Evolutionary conservation across 2,329 filamentous ascomycete genomes (phyloP), one percentile per base, ranked within the genome.

Genomic region (Thelonectria blattea): DNA sequence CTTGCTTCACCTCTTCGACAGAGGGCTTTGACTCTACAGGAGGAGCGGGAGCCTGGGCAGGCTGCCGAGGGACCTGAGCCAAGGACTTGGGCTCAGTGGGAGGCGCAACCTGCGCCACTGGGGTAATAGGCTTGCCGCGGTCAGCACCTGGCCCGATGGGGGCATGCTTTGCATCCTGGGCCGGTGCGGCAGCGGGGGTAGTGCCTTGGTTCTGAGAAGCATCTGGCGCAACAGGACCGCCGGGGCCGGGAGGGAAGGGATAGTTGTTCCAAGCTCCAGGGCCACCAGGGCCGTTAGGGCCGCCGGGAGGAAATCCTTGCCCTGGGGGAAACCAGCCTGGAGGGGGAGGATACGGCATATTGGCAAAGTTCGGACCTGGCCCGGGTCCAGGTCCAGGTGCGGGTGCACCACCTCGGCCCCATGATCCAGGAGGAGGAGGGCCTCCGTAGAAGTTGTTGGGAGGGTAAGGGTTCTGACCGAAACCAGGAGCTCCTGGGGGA

Each of bases 281-380:
- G 67, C 77, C 81, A 67, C 76, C 79, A 71, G 85, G 86, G 6
- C 87, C 88, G 45, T 65, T 67, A 15, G 63, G 71, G 42, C 68
- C 70, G 17, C 69, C 81, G 63, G 85, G 88, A 34, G 88, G 89
- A 68, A 92, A 95, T 24, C 88, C 89, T 76, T 91, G 91, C 7
- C 89, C 89, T 9, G 88, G 87, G 65, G 90, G 90, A 73, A 88
- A 94, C 91, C 92, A 96, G 57, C 89, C 90, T 22, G 87, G 86
- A 48, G 88, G 91, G 15, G 88, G 89, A 64, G 90, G 91, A 74
- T 93, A 96, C 1, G 90, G 89, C 84, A 92, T 89, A 66, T 88
- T 88, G 66, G 87, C 87, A 69, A 89, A 92, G 24, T 86, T 85
- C 63, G 88, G 88, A 45, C 34, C 34, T 63, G 88, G 88, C 45